Evolutionary conservation across 495 filamentous ascomycete species (phyloP).

Genomic region (Neurospora sp.): DNA sequence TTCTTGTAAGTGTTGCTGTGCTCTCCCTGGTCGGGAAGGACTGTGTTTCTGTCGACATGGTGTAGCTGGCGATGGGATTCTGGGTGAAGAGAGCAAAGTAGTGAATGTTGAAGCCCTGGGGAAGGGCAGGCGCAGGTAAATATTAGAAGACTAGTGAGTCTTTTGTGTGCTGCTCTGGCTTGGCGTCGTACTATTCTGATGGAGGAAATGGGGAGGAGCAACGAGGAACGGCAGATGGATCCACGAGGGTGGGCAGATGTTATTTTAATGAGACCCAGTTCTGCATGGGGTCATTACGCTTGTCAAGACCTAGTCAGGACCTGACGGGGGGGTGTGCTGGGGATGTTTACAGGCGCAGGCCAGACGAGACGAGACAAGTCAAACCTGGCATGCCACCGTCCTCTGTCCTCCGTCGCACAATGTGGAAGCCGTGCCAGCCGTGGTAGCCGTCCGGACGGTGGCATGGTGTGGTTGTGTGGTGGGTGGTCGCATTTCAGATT

Average conservation of each 20-base stretch:
- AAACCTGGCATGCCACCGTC: background rate
- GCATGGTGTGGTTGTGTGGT: background rate
- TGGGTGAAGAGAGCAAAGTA: background rate
- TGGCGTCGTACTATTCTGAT: background rate
- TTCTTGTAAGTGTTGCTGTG: background rate
- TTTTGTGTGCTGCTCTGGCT: background rate
- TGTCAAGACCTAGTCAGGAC: background rate
- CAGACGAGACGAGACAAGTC: background rate
- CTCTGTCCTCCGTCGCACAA: background rate
- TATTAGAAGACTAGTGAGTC: background rate
- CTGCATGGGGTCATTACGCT: background rate
- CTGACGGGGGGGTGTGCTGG: background rate
- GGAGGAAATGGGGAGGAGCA: background rate
- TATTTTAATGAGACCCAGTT: background rate
- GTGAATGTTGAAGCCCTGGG: background rate
- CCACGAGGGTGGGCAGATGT: background rate
- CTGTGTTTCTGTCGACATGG: background rate
- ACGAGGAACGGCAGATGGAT: background rate
- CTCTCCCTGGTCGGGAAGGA: background rate
- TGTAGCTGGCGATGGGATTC: background rate
- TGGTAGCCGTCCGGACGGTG: background rate
- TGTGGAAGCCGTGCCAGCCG: background rate
- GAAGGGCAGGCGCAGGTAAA: background rate
- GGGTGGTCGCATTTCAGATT: background rate
- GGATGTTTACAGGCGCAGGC: background rate